phyloP scores from a whole-genome alignment of 1,284 basidiomycete genomes.

The Exobasidium cylindrosporum region DNA sequence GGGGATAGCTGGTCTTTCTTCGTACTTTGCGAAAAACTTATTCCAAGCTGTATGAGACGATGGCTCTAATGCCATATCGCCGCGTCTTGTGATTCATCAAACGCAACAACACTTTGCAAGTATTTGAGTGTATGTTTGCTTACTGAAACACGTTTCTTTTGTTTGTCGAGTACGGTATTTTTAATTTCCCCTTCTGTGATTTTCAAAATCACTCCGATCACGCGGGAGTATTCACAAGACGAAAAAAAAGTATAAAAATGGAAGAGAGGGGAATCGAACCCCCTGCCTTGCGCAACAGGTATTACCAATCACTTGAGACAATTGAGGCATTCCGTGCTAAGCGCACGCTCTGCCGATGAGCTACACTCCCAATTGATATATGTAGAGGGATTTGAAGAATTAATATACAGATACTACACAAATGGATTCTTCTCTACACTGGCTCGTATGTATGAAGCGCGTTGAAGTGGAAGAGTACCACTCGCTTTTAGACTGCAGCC shows the following conservation, averaged over 20 bases:
- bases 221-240: no score
- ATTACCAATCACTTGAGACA: neutral
- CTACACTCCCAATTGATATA: no score
- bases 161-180: no score
- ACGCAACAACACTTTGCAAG: no score
- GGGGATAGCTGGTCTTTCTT: neutral
- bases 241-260: neutral
- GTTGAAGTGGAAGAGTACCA: neutral
- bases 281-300: neutral
- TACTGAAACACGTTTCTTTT: no score
- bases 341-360: neutral
- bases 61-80: neutral
- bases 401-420: no score
- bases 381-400: no score
- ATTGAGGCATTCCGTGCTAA: neutral
- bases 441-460: neutral
- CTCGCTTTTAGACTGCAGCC: neutral
- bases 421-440: no score
- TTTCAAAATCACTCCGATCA: no score
- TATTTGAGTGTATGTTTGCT: no score
- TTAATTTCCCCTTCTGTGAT: no score
- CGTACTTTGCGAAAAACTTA: neutral
- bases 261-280: neutral
- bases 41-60: neutral
- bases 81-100: no score